These are phyloP conservation scores for Scleroderma citrinum DNA, from an alignment of 768 basidiomycete species.

Conservation along the genomic window DNA sequence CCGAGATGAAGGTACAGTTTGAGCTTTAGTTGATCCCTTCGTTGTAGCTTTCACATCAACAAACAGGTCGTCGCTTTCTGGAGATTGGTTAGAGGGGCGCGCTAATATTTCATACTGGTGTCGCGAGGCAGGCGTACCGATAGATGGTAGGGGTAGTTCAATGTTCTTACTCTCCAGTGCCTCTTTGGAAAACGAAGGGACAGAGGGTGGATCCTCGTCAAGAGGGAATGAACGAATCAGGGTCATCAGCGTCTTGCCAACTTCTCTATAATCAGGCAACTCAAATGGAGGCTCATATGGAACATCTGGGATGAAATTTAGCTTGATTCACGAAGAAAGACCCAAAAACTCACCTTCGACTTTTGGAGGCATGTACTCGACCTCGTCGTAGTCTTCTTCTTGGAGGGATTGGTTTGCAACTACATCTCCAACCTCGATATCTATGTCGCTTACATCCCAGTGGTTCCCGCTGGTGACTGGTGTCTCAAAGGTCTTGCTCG, in stretches of 20 bases:
- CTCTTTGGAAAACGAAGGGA: slow-evolving; percentile 16
- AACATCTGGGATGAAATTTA: slow-evolving; percentile 22
- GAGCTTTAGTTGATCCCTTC: background rate
- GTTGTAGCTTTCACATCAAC: slow-evolving; percentile 7
- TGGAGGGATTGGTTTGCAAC: slow-evolving; percentile 18
- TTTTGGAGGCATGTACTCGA: slow-evolving; percentile 52
- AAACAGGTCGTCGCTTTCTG: slow-evolving; percentile 25
- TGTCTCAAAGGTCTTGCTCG: slow-evolving; percentile 53
- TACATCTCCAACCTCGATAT: slow-evolving; percentile 26
- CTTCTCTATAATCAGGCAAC: slow-evolving; percentile 41
- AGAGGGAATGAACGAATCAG: slow-evolving; percentile 30
- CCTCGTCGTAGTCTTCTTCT: slow-evolving; percentile 38
- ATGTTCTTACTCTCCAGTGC: slow-evolving; percentile 9
- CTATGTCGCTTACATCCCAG: slow-evolving; percentile 70
- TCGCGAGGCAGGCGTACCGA: slow-evolving; percentile 14
- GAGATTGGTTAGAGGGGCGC: too few species aligned
- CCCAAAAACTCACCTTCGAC: slow-evolving; percentile 35
- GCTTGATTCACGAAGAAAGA: background rate
- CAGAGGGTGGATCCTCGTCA: slow-evolving; percentile 25
- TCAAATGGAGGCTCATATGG: slow-evolving; percentile 44
- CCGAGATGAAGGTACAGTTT: background rate
- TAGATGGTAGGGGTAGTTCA: slow-evolving; percentile 14
- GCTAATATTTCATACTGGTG: background rate
- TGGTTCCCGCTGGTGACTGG: slow-evolving; percentile 60
- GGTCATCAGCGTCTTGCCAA: slow-evolving; percentile 33